phyloP scores from a whole-genome alignment of 1,284 basidiomycete species.

The Chalciporus sp. region DNA sequence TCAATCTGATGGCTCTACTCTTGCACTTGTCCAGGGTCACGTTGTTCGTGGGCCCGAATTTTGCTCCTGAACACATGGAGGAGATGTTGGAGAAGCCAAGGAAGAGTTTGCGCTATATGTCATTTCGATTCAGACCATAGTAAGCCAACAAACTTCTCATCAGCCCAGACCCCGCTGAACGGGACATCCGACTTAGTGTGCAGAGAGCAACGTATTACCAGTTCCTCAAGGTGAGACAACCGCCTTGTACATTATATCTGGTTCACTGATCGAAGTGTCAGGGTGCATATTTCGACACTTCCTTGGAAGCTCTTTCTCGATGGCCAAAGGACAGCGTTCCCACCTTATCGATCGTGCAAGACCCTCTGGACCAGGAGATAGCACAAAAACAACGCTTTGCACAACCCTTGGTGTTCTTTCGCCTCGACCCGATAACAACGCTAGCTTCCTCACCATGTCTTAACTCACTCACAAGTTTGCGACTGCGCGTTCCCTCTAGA shows the following conservation, averaged over 20 bases:
- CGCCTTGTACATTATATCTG: neutral
- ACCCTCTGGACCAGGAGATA: constrained; percentile 48
- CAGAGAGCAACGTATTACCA: constrained; percentile 68
- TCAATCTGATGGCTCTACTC: constrained; percentile 56
- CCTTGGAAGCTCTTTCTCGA: constrained; percentile 50
- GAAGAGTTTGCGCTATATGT: constrained; percentile 44
- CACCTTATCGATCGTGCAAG: constrained; percentile 65
- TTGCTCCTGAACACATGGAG: constrained; percentile 67
- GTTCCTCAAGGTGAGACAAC: constrained; percentile 54
- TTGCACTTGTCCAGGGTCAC: constrained; percentile 48
- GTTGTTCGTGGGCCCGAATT: constrained; percentile 58
- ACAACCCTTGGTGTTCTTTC: constrained; percentile 75
- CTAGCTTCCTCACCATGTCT: constrained; percentile 51
- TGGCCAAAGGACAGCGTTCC: constrained; percentile 55
- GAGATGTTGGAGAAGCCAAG: constrained; percentile 51
- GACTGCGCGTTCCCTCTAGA: constrained; percentile 62
- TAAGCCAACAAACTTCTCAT: constrained; percentile 36
- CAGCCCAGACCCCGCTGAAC: constrained; percentile 2
- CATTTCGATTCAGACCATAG: constrained; percentile 71
- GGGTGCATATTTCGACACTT: constrained; percentile 73
- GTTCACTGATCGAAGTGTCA: constrained; percentile 26
- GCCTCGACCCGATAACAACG: constrained; percentile 49
- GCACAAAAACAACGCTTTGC: constrained; percentile 51
- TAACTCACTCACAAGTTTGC: constrained; percentile 46
- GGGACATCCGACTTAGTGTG: constrained; percentile 45